Evolutionary conservation across 495 filamentous ascomycete species (phyloP).

Genomic region (Chaetomium fimeti): DNA sequence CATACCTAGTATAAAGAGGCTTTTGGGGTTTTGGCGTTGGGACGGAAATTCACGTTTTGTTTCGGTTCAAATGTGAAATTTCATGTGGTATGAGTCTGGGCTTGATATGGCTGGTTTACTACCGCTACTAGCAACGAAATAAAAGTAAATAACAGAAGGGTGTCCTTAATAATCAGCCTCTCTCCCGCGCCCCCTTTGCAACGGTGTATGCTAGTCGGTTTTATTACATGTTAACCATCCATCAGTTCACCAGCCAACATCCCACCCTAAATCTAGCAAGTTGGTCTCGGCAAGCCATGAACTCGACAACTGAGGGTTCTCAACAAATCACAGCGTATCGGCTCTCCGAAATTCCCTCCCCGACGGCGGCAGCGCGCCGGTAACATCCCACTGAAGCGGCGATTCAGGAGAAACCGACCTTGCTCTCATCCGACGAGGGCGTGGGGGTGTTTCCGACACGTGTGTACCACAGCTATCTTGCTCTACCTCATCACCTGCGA

Average conservation of each 20-base stretch:
- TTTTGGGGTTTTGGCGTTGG: conserved; percentile 16
- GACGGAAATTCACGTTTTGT: neutral
- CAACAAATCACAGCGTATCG: conserved; percentile 3
- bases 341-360: conserved; percentile 2
- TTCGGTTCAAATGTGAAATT: neutral
- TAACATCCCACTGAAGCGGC: neutral
- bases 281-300: neutral
- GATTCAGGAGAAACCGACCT: neutral
- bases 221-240: too few relatives aligned
- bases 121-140: neutral
- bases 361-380: neutral
- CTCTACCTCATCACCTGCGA: too few relatives aligned
- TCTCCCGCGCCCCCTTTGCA: too few relatives aligned
- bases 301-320: neutral
- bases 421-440: neutral
- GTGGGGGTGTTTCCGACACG: neutral
- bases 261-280: neutral
- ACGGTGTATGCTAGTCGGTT: too few relatives aligned
- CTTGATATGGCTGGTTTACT: neutral
- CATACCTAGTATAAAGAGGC: conserved; percentile 10
- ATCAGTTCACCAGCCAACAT: too few relatives aligned
- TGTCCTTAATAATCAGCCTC: too few relatives aligned
- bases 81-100: neutral
- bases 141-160: neutral
- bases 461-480: neutral